Conservation (phyloP, 768 basidiomycete genomes). For the Lentinus brumalis region DNA sequence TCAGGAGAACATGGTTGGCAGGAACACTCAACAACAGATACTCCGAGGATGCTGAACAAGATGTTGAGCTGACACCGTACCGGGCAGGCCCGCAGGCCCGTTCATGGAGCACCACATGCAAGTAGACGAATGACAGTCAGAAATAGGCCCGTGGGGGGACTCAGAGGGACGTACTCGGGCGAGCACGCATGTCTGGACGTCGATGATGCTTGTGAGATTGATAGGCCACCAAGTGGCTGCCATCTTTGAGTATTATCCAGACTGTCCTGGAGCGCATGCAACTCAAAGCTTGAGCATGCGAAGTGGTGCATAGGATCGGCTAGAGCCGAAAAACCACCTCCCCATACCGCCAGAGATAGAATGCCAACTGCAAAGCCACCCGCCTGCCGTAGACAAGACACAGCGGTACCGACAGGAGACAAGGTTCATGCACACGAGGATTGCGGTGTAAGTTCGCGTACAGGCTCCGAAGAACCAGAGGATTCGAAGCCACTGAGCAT, state of each 20-base stretch:
- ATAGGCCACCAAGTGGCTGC: too few relatives aligned
- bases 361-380: too few relatives aligned
- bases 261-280: too few relatives aligned
- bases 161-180: neutral
- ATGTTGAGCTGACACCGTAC: conserved; percentile 11
- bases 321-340: too few relatives aligned
- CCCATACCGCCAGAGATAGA: too few relatives aligned
- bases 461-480: neutral
- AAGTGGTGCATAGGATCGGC: too few relatives aligned
- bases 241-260: too few relatives aligned
- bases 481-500: too few relatives aligned
- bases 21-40: neutral
- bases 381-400: too few relatives aligned
- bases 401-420: neutral
- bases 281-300: too few relatives aligned
- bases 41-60: conserved; percentile 6
- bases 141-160: neutral
- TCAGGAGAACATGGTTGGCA: conserved; percentile 4
- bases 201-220: too few relatives aligned
- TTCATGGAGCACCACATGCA: neutral
- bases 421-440: neutral
- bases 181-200: neutral
- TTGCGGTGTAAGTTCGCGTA: neutral
- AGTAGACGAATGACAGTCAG: neutral
- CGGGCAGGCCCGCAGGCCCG: neutral